These are phyloP conservation scores for Discostella stelligeroides DNA, from an alignment of 108 stramenopile species.

Conservation along the genomic window DNA sequence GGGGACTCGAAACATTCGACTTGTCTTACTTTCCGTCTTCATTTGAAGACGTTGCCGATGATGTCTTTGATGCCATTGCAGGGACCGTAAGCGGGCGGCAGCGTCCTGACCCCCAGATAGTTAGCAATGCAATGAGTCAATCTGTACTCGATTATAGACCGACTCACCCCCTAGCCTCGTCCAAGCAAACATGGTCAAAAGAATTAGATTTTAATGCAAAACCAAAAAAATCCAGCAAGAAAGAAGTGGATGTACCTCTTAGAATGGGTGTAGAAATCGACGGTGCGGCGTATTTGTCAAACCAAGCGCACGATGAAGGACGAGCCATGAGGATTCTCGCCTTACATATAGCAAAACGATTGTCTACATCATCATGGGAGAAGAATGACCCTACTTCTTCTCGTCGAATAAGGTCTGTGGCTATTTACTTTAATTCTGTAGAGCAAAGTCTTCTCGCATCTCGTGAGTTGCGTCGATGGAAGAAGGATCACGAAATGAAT, in stretches of 20 bases:
- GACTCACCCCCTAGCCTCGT: slow-evolving; percentile 39
- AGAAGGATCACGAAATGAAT: slow-evolving; percentile 12
- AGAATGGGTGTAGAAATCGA: slow-evolving; percentile 80
- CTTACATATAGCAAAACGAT: slow-evolving; percentile 56
- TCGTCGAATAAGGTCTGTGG: slow-evolving; percentile 34
- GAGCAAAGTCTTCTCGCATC: slow-evolving; percentile 66
- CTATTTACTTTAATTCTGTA: slow-evolving; percentile 67
- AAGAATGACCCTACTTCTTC: slow-evolving; percentile 28
- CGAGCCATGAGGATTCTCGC: slow-evolving; percentile 54
- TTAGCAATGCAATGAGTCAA: slow-evolving; percentile 59
- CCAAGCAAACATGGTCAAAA: slow-evolving; percentile 29
- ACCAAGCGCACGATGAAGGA: slow-evolving; percentile 33
- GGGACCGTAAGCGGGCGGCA: slow-evolving; percentile 61
- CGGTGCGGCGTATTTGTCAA: slow-evolving; percentile 48
- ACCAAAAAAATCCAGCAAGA: slow-evolving; percentile 6
- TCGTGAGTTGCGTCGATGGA: slow-evolving; percentile 46
- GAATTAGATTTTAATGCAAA: slow-evolving; percentile 4
- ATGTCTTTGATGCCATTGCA: slow-evolving; percentile 59
- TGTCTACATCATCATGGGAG: slow-evolving; percentile 41
- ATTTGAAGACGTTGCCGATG: slow-evolving; percentile 59
- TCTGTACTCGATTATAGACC: slow-evolving; percentile 63
- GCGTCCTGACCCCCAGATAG: slow-evolving; percentile 62
- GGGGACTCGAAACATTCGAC: slow-evolving; percentile 39
- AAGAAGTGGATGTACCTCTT: slow-evolving; percentile 20
- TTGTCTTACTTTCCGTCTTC: slow-evolving; percentile 49